Evolutionary conservation across 2,329 filamentous ascomycete species (phyloP).

Genomic region (Fusarium poae): DNA sequence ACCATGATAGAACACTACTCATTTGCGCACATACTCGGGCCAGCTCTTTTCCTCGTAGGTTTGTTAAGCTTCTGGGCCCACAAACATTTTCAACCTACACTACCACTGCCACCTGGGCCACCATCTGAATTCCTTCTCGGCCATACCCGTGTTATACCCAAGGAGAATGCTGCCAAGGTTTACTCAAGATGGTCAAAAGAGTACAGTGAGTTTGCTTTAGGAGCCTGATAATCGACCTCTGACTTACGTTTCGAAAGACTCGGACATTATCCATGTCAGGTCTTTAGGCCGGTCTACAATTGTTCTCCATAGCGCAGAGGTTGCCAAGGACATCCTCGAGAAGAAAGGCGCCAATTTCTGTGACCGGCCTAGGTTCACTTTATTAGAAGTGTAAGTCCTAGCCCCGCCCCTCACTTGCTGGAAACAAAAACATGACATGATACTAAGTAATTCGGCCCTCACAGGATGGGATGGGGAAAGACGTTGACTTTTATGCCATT

Average conservation of each 20-base stretch:
- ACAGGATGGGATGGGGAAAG: slow-evolving; percentile 60
- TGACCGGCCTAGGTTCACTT: slow-evolving; percentile 59
- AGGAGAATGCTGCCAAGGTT: slow-evolving; percentile 45
- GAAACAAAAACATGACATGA: neutral
- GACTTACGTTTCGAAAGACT: slow-evolving; percentile 36
- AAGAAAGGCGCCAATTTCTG: slow-evolving; percentile 59
- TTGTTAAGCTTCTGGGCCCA: slow-evolving; percentile 16
- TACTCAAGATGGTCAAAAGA: slow-evolving; percentile 48
- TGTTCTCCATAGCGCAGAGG: slow-evolving; percentile 47
- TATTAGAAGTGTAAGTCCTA: slow-evolving; percentile 52
- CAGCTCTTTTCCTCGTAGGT: slow-evolving; percentile 24
- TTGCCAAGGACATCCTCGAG: slow-evolving; percentile 59
- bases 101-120: slow-evolving; percentile 48
- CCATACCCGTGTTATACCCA: slow-evolving; percentile 48
- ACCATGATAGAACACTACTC: slow-evolving; percentile 26
- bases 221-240: neutral
- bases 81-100: slow-evolving; percentile 15
- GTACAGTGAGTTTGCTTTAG: slow-evolving; percentile 40
- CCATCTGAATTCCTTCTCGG: slow-evolving; percentile 49
- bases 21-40: slow-evolving; percentile 12
- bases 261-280: slow-evolving; percentile 51
- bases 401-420: neutral
- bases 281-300: slow-evolving; percentile 51
- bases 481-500: slow-evolving; percentile 62
- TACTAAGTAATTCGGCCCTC: slow-evolving; percentile 7